These are phyloP conservation scores for Macrocybe gigantea DNA, from an alignment of 768 basidiomycete genomes.

Conservation along the genomic window DNA sequence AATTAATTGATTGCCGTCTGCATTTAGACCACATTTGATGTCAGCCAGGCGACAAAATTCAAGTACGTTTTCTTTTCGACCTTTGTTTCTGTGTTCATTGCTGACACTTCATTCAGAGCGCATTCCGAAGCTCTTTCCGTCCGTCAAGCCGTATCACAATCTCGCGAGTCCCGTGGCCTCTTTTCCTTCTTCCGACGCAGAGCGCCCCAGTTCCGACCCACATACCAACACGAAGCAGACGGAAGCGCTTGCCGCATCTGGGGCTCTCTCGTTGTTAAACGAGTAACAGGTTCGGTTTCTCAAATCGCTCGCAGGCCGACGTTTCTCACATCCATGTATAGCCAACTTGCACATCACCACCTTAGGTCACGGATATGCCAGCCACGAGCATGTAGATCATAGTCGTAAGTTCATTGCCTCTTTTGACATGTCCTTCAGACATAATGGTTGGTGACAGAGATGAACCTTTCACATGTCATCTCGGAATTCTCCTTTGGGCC, in stretches of 20 bases:
- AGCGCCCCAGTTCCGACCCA: constrained; percentile 54
- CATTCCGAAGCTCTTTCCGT: constrained; percentile 66
- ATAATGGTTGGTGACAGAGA: constrained; percentile 43
- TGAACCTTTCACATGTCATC: constrained; percentile 97
- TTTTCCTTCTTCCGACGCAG: constrained; percentile 51
- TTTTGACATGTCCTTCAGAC: neutral
- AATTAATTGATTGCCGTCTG: neutral
- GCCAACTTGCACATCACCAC: constrained; percentile 94
- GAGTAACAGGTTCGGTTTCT: constrained; percentile 66
- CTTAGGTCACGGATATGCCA: constrained; percentile 90
- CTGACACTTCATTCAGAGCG: constrained; percentile 17
- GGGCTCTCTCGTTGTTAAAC: constrained; percentile 79
- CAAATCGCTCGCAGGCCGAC: neutral
- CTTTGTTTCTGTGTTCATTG: too few species aligned
- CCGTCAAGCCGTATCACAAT: constrained; percentile 63
- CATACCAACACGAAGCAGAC: constrained; percentile 62
- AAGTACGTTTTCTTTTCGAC: constrained; percentile 17
- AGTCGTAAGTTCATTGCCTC: constrained; percentile 43
- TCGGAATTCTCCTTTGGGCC: constrained; percentile 97
- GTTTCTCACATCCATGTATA: constrained; percentile 14
- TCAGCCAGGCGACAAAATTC: constrained; percentile 72
- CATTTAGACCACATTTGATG: constrained; percentile 67
- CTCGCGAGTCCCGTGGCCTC: constrained; percentile 68
- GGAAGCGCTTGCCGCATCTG: constrained; percentile 82
- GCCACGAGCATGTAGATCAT: constrained; percentile 84